Evolutionary conservation across 2,329 filamentous ascomycete species (phyloP).

Genomic region (Stylonectria norvegica): DNA sequence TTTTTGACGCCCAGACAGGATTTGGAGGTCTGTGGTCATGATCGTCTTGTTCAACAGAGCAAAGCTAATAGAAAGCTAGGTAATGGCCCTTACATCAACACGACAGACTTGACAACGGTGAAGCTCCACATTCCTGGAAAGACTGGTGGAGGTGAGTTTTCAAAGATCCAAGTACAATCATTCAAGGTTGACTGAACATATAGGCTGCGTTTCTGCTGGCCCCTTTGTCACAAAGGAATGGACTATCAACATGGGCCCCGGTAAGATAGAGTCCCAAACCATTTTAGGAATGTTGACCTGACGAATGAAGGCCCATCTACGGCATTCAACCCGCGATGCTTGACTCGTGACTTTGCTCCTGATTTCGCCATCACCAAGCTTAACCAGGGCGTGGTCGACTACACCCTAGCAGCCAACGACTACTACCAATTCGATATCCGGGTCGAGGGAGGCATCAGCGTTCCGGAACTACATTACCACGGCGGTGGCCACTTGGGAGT

Average conservation of each 20-base stretch:
- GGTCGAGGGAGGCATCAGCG: constrained; percentile 22
- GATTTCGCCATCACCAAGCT: constrained; percentile 8
- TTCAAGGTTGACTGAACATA: neutral
- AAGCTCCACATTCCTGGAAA: constrained; percentile 13
- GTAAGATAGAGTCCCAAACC: constrained; percentile 3
- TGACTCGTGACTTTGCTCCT: constrained; percentile 30
- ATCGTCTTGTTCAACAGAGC: neutral
- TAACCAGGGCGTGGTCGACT: constrained; percentile 10
- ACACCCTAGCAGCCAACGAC: constrained; percentile 17
- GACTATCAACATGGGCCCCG: constrained; percentile 16
- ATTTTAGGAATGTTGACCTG: too few relatives aligned
- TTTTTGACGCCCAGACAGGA: constrained; percentile 31
- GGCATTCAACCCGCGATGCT: constrained; percentile 31
- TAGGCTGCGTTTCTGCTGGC: constrained; percentile 20
- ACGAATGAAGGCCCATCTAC: neutral
- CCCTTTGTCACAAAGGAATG: constrained; percentile 17
- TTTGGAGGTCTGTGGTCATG: too few relatives aligned
- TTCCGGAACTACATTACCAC: constrained; percentile 20
- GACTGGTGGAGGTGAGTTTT: constrained; percentile 9
- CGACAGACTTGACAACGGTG: constrained; percentile 12
- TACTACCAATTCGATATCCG: constrained; percentile 29
- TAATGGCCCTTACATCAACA: constrained; percentile 14
- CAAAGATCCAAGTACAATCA: neutral
- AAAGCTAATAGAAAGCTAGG: neutral
- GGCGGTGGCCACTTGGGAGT: constrained; percentile 24